phyloP scores from a whole-genome alignment of 768 basidiomycete species.

The Austroboletus festivus region DNA sequence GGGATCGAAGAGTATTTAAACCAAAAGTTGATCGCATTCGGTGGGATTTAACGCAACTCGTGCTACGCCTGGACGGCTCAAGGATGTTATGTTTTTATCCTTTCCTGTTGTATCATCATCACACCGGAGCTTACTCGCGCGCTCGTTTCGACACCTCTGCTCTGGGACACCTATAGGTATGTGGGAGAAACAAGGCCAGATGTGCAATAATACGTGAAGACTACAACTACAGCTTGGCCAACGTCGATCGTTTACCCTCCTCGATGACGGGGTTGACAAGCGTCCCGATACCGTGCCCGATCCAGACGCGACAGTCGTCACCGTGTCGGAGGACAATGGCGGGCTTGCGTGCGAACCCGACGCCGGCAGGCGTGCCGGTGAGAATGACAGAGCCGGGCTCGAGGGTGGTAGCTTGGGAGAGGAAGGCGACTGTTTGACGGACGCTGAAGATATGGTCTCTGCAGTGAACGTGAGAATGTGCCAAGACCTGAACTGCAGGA shows the following conservation, averaged over 20 bases:
- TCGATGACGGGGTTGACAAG: conserved; percentile 76
- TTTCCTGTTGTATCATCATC: conserved; percentile 1
- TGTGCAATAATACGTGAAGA: neutral
- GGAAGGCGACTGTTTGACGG: conserved; percentile 71
- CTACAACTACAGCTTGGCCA: conserved; percentile 40
- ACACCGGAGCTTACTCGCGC: no score
- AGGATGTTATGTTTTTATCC: neutral
- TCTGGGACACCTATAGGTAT: no score
- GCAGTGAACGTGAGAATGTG: neutral
- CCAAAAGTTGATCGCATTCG: conserved; percentile 77
- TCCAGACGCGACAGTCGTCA: conserved; percentile 65
- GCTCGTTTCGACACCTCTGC: no score
- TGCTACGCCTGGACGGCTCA: no score
- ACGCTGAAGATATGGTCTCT: conserved; percentile 84
- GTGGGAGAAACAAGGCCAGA: no score
- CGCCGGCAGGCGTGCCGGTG: conserved; percentile 80
- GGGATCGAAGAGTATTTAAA: conserved; percentile 90
- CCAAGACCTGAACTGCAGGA: neutral
- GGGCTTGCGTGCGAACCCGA: conserved; percentile 75
- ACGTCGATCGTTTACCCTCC: conserved; percentile 40
- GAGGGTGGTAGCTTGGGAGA: conserved; percentile 83
- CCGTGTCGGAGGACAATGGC: conserved; percentile 69
- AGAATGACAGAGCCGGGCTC: conserved; percentile 79
- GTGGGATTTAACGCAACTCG: conserved; percentile 57
- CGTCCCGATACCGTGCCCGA: conserved; percentile 74